These are phyloP conservation scores for Hypomontagnella monticulosa DNA, from an alignment of 495 filamentous ascomycete species.

Conservation along the genomic window DNA sequence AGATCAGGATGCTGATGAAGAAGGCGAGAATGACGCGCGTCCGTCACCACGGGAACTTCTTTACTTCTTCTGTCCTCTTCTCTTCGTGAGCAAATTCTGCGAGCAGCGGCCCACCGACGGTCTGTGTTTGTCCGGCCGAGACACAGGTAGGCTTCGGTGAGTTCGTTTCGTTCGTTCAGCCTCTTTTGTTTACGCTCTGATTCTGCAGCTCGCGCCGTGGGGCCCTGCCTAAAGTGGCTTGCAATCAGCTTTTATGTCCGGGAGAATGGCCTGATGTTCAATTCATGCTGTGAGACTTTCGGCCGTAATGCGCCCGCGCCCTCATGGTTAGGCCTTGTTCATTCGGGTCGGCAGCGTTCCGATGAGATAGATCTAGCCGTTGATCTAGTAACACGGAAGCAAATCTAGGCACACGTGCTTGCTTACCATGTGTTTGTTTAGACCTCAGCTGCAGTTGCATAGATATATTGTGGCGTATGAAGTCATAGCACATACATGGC, in stretches of 20 bases:
- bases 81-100: no score
- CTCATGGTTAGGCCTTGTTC: slow-evolving; percentile 10
- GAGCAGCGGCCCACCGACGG: no score
- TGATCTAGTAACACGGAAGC: background rate
- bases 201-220: background rate
- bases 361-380: background rate
- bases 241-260: background rate
- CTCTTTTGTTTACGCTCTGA: slow-evolving; percentile 1
- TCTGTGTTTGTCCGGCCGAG: no score
- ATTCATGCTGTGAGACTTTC: background rate
- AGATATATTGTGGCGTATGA: background rate
- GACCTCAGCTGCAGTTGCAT: background rate
- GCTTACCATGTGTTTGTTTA: background rate
- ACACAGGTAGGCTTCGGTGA: background rate
- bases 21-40: background rate
- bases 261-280: background rate
- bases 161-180: no score
- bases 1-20: background rate
- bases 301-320: slow-evolving; percentile 7
- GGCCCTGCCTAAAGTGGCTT: slow-evolving; percentile 5
- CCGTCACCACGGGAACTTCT: background rate
- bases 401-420: background rate
- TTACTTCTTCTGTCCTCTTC: background rate
- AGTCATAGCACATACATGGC: background rate
- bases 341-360: slow-evolving; percentile 7